These are phyloP conservation scores for Chalaropsis thielavioides DNA, from an alignment of 2,329 filamentous ascomycete species.

Conservation along the genomic window DNA sequence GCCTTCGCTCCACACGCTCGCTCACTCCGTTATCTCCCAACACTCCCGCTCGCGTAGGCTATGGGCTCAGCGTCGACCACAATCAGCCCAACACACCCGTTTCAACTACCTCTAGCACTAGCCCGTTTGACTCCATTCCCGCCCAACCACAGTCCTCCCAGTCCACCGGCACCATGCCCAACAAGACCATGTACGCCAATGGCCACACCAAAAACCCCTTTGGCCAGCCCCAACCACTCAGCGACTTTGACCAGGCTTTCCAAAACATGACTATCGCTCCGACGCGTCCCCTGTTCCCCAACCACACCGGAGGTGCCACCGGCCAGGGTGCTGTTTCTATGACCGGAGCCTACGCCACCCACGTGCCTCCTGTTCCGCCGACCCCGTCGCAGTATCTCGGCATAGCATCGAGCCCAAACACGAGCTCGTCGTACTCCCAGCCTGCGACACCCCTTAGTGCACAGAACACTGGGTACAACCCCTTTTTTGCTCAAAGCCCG, in stretches of 20 bases:
- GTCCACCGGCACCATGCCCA: slow-evolving; percentile 47
- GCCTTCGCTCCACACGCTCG: slow-evolving; percentile 35
- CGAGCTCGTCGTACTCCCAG: slow-evolving; percentile 15
- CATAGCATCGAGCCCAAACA: slow-evolving; percentile 19
- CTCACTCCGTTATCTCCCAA: slow-evolving; percentile 38
- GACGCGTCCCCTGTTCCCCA: slow-evolving; percentile 52
- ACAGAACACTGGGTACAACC: slow-evolving; percentile 15
- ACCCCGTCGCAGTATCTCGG: slow-evolving; percentile 35
- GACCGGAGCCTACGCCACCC: slow-evolving; percentile 23
- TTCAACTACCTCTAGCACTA: slow-evolving; percentile 37
- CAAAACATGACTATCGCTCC: slow-evolving; percentile 24
- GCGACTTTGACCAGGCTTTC: slow-evolving; percentile 51
- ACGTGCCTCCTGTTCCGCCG: slow-evolving; percentile 56
- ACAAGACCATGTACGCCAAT: slow-evolving; percentile 39
- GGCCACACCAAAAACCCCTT: slow-evolving; percentile 52
- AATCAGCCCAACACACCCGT: slow-evolving; percentile 25
- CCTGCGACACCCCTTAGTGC: slow-evolving; percentile 11
- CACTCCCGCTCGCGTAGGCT: slow-evolving; percentile 22
- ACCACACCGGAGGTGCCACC: slow-evolving; percentile 53
- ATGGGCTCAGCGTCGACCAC: slow-evolving; percentile 24
- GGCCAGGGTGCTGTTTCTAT: slow-evolving; percentile 25
- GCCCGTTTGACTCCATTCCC: slow-evolving; percentile 51
- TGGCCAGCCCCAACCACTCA: slow-evolving; percentile 33
- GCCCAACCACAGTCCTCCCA: slow-evolving; percentile 48
- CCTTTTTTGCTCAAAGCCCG: slow-evolving; percentile 10